Conservation (phyloP, 257 asterid species). For the Nicotiana knightiana region DNA sequence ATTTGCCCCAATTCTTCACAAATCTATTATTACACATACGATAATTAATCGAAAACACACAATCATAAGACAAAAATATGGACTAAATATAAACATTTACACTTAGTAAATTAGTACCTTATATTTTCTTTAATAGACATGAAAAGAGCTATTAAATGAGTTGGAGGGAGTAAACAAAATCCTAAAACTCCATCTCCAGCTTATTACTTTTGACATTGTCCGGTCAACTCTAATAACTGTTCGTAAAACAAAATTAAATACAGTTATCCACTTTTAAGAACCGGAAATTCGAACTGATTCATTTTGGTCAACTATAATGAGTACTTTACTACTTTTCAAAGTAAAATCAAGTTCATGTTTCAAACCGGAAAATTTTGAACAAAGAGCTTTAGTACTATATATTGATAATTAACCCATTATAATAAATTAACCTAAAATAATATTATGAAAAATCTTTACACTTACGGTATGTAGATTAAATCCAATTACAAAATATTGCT, state of each 20-base stretch:
- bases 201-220: neutral
- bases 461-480: too few species aligned
- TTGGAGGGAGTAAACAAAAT: neutral
- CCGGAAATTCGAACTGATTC: neutral
- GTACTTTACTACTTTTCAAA: neutral
- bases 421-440: neutral
- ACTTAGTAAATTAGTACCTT: too few species aligned
- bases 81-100: too few species aligned
- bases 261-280: neutral
- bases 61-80: too few species aligned
- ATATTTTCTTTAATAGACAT: too few species aligned
- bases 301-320: neutral
- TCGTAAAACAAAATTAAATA: neutral
- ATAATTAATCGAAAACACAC: too few species aligned
- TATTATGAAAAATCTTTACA: too few species aligned
- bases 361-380: neutral
- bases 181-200: neutral
- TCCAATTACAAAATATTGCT: too few species aligned
- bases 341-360: neutral
- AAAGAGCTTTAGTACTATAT: neutral
- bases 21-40: too few species aligned
- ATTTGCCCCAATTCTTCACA: too few species aligned
- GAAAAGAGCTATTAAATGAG: too few species aligned
- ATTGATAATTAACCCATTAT: neutral
- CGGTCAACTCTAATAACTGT: neutral